Base-by-base conservation (phyloP, 345 rosid genomes). In the Euclidium syriacum region DNA sequence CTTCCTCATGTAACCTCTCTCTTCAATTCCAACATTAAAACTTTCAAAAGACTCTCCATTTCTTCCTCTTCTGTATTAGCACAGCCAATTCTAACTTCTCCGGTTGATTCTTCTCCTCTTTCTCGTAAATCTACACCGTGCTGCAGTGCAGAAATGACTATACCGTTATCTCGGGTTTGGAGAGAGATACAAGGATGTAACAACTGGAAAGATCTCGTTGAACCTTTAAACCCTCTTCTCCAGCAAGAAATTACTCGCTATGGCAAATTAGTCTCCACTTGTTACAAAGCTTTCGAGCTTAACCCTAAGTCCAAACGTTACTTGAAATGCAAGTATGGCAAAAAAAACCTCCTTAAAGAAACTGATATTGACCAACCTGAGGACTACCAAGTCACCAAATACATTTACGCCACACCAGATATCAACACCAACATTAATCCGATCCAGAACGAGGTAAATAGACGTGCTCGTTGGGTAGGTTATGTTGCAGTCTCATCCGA, bases 371-470 rank as follows among this genome's bases (percentile, higher is more conserved):
- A 65, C 26, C 52, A 79, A 33, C 80, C 82, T 1, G 91, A 84
- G 0, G 62, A 44, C 5, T 91, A 91, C 60, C 65, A 80, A 29
- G 85, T 91, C 24, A 85, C 90, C 10, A 91, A 88, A 60, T 86
- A 91, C 76, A 86, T 91, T 78, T 88, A 91, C 57, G 96, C 91
- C 6, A 88, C 96, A 5, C 91, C 98, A 0, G 86, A 84, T 8
- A 59, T 85, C 32, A 81, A 63, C 49, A 39, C 27, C 71, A 65
- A 22, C 19, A 67, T 82, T 16, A 69, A 44, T 50, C 94, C 90
- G 0, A 80, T 84, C 70, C 81, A 81, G 44, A 73, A 71, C 23
- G 80, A 67, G 4, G 29, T 63, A 3, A 61, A 79, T 12, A 63
- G 35, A 4, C 17, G 80, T 5, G 81, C 86, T 3, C 80, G 96